Evolutionary conservation across 768 basidiomycete species (phyloP).

Genomic region (Hericium rajendrae): DNA sequence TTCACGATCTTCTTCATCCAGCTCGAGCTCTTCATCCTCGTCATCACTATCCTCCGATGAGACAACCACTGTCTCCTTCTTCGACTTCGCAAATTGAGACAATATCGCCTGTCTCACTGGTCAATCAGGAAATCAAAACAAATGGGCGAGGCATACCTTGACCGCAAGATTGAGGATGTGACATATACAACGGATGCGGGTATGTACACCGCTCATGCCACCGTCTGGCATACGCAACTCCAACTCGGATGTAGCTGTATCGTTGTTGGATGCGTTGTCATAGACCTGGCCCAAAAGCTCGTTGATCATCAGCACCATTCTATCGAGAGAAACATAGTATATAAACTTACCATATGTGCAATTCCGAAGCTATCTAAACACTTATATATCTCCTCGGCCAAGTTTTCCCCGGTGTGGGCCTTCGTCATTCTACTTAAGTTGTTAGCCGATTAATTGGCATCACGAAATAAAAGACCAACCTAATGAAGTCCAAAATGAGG

Average conservation of each 20-base stretch:
- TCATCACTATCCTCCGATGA: background rate
- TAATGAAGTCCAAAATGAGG: slow-evolving; percentile 4
- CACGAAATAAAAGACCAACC: background rate
- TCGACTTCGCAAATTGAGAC: slow-evolving; percentile 9
- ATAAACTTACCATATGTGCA: slow-evolving; percentile 1
- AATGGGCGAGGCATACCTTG: background rate
- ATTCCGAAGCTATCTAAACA: slow-evolving; percentile 2
- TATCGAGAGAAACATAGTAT: background rate
- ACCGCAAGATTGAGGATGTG: slow-evolving; percentile 1
- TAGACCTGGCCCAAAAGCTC: background rate
- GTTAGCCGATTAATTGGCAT: background rate
- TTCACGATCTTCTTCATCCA: slow-evolving; percentile 5
- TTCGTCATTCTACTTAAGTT: background rate
- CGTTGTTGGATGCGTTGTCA: background rate
- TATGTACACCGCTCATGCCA: background rate
- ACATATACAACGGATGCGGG: background rate
- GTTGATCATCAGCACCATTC: background rate
- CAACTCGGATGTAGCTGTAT: background rate
- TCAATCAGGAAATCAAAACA: background rate
- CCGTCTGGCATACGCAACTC: background rate
- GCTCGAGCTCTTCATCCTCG: slow-evolving; percentile 4
- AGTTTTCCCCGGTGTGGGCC: slow-evolving; percentile 5
- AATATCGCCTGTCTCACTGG: slow-evolving; percentile 16
- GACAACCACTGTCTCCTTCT: background rate
- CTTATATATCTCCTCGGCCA: background rate